Evolutionary conservation across 1,139 yeast species (phyloP), one percentile per base, ranked within the genome.

Genomic region (Saccharomyces hybrid): DNA sequence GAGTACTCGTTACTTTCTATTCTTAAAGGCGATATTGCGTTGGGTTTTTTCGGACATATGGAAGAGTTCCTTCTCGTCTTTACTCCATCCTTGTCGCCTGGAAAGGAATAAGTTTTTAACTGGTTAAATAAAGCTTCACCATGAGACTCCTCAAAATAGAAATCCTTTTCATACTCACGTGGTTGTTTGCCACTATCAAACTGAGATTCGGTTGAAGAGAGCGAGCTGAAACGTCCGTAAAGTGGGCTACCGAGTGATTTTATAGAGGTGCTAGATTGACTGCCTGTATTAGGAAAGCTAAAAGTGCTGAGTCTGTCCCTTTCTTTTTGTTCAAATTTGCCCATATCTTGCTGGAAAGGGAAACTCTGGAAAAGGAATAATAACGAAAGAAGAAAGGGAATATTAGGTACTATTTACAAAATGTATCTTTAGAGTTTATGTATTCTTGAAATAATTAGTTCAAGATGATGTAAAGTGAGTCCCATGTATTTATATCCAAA

Each of bases 61-160:
- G 26, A 30, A 27, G 20, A 38, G 16, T 47, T 48, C 38, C 32
- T 49, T 47, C 25, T 30, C 13, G 44, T 23, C 13, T 46, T 46
- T 4, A 46, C 31, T 7, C 20, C 31, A 46, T 26, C 48, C 16
- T 46, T 25, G 31, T 46, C 31, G 11, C 31, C 31, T 3, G 50
- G 50, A 4, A 48, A 41, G 16, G 51, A 49, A 47, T 53, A 56
- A 2, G 47, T 27, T 23, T 49, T 53, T 11, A 57, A 28, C 34
- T 54, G 31, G 27, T 57, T 48, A 50, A 57, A 57, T 13, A 57
- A 26, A 8, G 51, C 52, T 41, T 55, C 56, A 44, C 55, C 42
- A 34, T 49, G 51, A 5, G 57, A 56, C 30, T 56, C 58, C 31
- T 56, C 56, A 30, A 47, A 16, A 31, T 56, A 52, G 8, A 56